Base-by-base conservation (phyloP, 169 alveolate species). In the Plasmodium coatneyi region DNA sequence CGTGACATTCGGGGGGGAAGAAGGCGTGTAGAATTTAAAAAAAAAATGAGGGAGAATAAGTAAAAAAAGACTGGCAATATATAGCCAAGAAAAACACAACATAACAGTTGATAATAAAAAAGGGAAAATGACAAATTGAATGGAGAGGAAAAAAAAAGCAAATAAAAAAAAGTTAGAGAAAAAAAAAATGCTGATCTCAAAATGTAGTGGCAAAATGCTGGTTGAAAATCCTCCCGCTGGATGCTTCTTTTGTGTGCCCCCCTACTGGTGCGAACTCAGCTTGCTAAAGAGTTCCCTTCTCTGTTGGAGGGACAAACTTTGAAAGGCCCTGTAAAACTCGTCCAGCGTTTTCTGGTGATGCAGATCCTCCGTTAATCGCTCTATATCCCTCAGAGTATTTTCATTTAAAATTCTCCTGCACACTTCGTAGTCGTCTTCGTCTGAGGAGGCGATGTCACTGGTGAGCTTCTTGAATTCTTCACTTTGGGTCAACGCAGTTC, bases 341-440 rank as follows among this genome's bases (percentile, higher is more conserved):
- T 80, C 79, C 36, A 89, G 34, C 16, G 89, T 54, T 60, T 89
- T 89, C 34, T 43, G 66, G 19, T 71, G 72, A 6, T 66, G 10
- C 49, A 89, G 49, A 10, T 89, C 91, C 25, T 80, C 22, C 12
- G 49, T 43, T 60, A 79, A 7, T 16, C 81, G 14, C 32, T 89
- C 46, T 66, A 89, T 66, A 10, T n/a, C n/a, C 30, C 72, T 79
- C 72, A 89, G 71, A 36, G 74, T 80, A 10, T 71, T 70, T 54
- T 80, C 90, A 60, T 60, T 89, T 60, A 89, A 56, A 80, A 89
- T 41, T 70, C 32, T 89, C 49, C 71, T 89, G 60, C 94, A 89
- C 34, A 46, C 94, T 39, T 56, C 83, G 71, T 89, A 80, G 76
- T 89, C 94, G 52, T 80, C 94, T 9, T 41, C 78, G 19, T 89